Conservation (phyloP, 495 filamentous ascomycete genomes). For the Corynascus novoguineensis region DNA sequence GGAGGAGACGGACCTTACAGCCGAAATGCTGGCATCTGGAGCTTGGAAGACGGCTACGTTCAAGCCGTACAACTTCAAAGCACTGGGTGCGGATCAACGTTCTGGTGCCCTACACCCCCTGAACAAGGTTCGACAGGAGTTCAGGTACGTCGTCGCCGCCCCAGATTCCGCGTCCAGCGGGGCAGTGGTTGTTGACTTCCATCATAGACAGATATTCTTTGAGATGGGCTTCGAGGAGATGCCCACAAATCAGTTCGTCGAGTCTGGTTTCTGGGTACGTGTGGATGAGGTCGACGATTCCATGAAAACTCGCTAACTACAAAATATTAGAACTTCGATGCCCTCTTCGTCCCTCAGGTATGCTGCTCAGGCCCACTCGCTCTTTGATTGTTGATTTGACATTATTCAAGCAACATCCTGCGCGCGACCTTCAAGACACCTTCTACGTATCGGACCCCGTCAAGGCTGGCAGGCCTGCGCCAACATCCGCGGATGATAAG, state of each 20-base stretch:
- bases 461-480: slow-evolving; percentile 64
- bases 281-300: slow-evolving; percentile 41
- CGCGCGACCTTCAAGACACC: slow-evolving; percentile 93
- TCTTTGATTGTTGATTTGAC: not conserved
- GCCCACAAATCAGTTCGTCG: slow-evolving; percentile 75
- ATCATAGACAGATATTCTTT: slow-evolving; percentile 84
- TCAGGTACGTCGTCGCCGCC: slow-evolving; percentile 37
- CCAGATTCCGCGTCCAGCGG: not conserved
- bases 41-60: slow-evolving; percentile 80
- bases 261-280: slow-evolving; percentile 79
- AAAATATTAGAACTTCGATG: slow-evolving; percentile 67
- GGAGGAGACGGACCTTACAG: slow-evolving; percentile 92
- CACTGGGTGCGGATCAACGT: slow-evolving; percentile 70
- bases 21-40: slow-evolving; percentile 80
- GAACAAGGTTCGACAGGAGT: slow-evolving; percentile 90
- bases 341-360: slow-evolving; percentile 85
- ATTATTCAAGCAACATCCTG: slow-evolving; percentile 68
- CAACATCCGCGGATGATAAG: slow-evolving; percentile 52
- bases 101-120: slow-evolving; percentile 89
- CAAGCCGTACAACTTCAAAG: slow-evolving; percentile 97
- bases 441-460: slow-evolving; percentile 94
- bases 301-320: slow-evolving; percentile 50
- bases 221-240: slow-evolving; percentile 85
- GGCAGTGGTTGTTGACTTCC: not conserved
- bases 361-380: not conserved